Conservation (phyloP, 2,329 filamentous ascomycete genomes). For the Fusarium falciforme region DNA sequence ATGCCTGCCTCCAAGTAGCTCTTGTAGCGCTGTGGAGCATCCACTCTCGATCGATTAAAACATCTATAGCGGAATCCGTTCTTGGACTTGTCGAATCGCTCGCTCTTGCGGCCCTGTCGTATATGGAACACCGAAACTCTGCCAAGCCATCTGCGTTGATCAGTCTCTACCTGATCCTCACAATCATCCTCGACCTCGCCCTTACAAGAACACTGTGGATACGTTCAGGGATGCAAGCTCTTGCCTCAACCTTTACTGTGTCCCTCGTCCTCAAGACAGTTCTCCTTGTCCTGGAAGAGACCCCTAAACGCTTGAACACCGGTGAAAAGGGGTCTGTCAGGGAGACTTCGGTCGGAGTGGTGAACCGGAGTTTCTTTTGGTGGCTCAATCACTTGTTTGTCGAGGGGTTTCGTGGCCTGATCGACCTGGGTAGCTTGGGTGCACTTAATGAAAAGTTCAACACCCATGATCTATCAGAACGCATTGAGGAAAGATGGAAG, state of each 20-base stretch:
- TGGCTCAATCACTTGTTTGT: constrained; percentile 50
- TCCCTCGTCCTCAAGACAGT: constrained; percentile 42
- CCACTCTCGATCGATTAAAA: constrained; percentile 35
- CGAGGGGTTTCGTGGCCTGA: constrained; percentile 36
- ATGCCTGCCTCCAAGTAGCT: constrained; percentile 36
- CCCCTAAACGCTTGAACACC: constrained; percentile 40
- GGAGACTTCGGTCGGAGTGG: constrained; percentile 49
- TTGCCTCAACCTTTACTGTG: constrained; percentile 45
- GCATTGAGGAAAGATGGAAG: constrained; percentile 40
- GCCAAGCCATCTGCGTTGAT: constrained; percentile 49
- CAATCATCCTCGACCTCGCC: constrained; percentile 49
- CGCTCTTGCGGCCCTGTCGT: constrained; percentile 45
- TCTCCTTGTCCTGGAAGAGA: constrained; percentile 48
- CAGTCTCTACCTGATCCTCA: constrained; percentile 46
- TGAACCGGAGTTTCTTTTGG: constrained; percentile 51
- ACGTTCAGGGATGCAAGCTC: constrained; percentile 33
- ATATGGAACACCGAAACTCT: constrained; percentile 49
- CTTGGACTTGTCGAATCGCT: constrained; percentile 45
- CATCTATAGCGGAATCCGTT: constrained; percentile 44
- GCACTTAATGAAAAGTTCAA: constrained; percentile 45
- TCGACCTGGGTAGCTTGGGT: constrained; percentile 42
- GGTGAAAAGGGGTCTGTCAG: constrained; percentile 36
- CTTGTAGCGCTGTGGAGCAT: constrained; percentile 45
- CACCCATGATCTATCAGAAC: constrained; percentile 30
- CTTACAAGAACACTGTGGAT: constrained; percentile 50